These are phyloP conservation scores for Limtongia smithiae DNA, from an alignment of 805 yeast genomes.

Conservation along the genomic window DNA sequence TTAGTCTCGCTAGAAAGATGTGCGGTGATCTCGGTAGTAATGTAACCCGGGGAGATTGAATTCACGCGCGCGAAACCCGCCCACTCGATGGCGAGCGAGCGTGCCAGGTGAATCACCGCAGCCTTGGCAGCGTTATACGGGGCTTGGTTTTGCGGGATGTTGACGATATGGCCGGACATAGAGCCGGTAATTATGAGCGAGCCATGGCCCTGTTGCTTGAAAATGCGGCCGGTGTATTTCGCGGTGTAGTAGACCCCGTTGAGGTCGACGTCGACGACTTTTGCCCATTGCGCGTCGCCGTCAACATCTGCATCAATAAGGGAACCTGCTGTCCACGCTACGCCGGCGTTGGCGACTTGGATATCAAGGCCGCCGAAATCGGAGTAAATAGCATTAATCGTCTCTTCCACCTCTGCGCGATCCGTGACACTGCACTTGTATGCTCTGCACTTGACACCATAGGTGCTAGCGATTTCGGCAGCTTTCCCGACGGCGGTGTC, in stretches of 20 bases:
- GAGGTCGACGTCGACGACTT: slow-evolving; percentile 69
- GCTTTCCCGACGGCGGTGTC: slow-evolving; percentile 61
- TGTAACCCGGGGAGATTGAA: slow-evolving; percentile 82
- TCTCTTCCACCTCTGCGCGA: slow-evolving; percentile 44
- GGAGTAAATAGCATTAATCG: slow-evolving; percentile 49
- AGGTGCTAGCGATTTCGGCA: slow-evolving; percentile 49
- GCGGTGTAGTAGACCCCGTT: slow-evolving; percentile 78
- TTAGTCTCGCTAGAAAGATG: slow-evolving; percentile 32
- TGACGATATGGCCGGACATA: slow-evolving; percentile 84
- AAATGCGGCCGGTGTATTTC: slow-evolving; percentile 67
- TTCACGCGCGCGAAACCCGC: slow-evolving; percentile 84
- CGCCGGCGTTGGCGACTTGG: slow-evolving; percentile 87
- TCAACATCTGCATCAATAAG: slow-evolving; percentile 44
- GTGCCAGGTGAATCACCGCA: slow-evolving; percentile 69
- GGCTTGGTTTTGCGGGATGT: slow-evolving; percentile 83
- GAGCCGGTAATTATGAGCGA: slow-evolving; percentile 82
- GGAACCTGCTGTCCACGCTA: slow-evolving; percentile 72
- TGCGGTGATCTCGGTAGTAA: slow-evolving; percentile 57
- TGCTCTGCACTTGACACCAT: slow-evolving; percentile 61
- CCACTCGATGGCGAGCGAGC: slow-evolving; percentile 84
- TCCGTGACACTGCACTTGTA: slow-evolving; percentile 59
- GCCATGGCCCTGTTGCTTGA: slow-evolving; percentile 70
- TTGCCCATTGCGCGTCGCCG: slow-evolving; percentile 60
- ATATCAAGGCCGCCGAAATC: slow-evolving; percentile 81
- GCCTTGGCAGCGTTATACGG: slow-evolving; percentile 86